These are phyloP conservation scores for Ichthyophthirius multifiliis DNA, from an alignment of 169 alveolate species.

Conservation along the genomic window DNA sequence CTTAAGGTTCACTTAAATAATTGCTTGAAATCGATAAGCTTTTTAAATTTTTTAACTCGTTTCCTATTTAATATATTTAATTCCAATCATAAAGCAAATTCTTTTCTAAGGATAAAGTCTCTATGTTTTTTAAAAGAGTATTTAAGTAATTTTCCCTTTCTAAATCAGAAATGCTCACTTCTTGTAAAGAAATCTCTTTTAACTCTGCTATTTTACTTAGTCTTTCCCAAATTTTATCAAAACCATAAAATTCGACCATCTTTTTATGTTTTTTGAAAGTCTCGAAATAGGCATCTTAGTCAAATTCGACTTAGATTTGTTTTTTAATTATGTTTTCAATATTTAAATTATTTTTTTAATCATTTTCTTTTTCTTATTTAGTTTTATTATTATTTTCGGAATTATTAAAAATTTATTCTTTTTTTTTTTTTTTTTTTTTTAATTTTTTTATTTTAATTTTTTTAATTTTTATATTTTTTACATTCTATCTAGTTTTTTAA, in stretches of 20 bases:
- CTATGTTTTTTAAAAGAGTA: constrained; percentile 15
- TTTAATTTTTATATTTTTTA: background rate
- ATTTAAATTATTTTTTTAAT: too few relatives aligned
- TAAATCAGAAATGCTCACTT: constrained; percentile 13
- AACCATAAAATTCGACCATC: constrained; percentile 41
- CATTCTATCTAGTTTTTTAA: background rate
- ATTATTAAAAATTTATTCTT: background rate
- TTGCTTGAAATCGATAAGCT: constrained; percentile 14
- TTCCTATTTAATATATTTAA: constrained; percentile 20
- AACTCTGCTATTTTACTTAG: constrained; percentile 16
- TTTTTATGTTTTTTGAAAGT: constrained; percentile 35
- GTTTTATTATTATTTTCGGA: background rate
- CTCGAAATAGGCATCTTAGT: constrained; percentile 39
- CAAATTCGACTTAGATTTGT: constrained; percentile 31
- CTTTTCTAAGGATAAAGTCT: constrained; percentile 18
- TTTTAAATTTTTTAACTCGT: background rate
- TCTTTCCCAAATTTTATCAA: constrained; percentile 33
- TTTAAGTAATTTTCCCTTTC: constrained; percentile 8
- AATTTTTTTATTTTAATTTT: background rate
- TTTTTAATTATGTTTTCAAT: background rate
- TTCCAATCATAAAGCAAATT: constrained; percentile 36
- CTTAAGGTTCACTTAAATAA: background rate
- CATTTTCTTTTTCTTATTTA: background rate
- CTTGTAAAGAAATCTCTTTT: constrained; percentile 15
- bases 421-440: background rate